Conservation (phyloP, 331 rosid species). For the Acacia concinna region DNA sequence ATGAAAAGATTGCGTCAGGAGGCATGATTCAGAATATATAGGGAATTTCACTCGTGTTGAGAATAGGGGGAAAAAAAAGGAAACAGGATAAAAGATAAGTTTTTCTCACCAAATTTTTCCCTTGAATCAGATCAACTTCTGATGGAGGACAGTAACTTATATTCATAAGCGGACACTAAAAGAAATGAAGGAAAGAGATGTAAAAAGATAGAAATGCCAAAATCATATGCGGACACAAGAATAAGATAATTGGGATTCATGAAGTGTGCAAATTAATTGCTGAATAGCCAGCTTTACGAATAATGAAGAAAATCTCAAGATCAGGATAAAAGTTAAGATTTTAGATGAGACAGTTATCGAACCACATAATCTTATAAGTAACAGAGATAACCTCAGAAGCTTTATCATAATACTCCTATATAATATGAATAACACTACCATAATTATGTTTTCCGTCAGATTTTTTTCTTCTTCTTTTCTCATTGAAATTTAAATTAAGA, state of each 20-base stretch:
- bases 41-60: background rate
- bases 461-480: background rate
- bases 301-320: background rate
- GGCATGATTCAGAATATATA: conserved; percentile 3
- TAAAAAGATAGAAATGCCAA: conserved; percentile 19
- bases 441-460: background rate
- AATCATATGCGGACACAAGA: conserved; percentile 14
- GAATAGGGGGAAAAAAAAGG: conserved; percentile 7
- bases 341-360: background rate
- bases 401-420: background rate
- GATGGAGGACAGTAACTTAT: conserved; percentile 90
- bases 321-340: background rate
- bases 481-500: background rate
- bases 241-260: conserved; percentile 19
- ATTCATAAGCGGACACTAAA: conserved; percentile 89
- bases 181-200: conserved; percentile 16
- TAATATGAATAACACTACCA: background rate
- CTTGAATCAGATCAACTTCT: conserved; percentile 74
- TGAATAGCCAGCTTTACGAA: background rate
- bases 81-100: conserved; percentile 17
- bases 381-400: conserved; percentile 1
- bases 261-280: conserved; percentile 15
- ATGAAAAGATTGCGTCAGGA: conserved; percentile 23
- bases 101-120: conserved; percentile 69
- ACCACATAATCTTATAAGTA: background rate